These are phyloP conservation scores for Stenocarpella maydis DNA, from an alignment of 2,329 filamentous ascomycete genomes.

Conservation along the genomic window DNA sequence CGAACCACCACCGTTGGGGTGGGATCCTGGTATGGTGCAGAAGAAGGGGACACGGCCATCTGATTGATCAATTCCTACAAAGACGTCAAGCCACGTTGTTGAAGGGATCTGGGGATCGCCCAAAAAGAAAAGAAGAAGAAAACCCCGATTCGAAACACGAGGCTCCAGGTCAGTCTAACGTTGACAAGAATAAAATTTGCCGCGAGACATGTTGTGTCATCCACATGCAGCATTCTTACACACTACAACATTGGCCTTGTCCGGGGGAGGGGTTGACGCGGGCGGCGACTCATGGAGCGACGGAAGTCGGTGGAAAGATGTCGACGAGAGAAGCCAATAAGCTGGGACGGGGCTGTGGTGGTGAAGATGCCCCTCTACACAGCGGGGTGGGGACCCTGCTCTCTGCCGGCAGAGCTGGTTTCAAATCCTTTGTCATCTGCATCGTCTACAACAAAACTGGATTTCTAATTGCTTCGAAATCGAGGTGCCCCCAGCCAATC, in stretches of 20 bases:
- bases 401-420: constrained; percentile 7
- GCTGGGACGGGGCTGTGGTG: too few relatives aligned
- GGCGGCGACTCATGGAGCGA: background rate
- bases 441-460: background rate
- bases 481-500: background rate
- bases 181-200: too few relatives aligned
- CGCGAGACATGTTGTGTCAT: background rate
- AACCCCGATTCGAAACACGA: background rate
- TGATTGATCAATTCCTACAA: constrained; percentile 5
- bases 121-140: too few relatives aligned
- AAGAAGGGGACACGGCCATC: background rate
- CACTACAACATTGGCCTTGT: background rate
- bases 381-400: background rate
- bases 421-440: constrained; percentile 35
- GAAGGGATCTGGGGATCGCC: background rate
- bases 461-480: constrained; percentile 34
- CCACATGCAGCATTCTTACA: background rate
- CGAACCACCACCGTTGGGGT: background rate
- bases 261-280: background rate
- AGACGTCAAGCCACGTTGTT: background rate
- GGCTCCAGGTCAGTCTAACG: background rate
- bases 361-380: too few relatives aligned
- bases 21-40: background rate
- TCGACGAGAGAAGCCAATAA: too few relatives aligned
- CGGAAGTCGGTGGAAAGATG: background rate